Percentiles rank a stretch among this genome's conserved stretches.
phyloP scores from a whole-genome alignment of 208 protist species.

The Acanthamoeba lugdunensis region DNA sequence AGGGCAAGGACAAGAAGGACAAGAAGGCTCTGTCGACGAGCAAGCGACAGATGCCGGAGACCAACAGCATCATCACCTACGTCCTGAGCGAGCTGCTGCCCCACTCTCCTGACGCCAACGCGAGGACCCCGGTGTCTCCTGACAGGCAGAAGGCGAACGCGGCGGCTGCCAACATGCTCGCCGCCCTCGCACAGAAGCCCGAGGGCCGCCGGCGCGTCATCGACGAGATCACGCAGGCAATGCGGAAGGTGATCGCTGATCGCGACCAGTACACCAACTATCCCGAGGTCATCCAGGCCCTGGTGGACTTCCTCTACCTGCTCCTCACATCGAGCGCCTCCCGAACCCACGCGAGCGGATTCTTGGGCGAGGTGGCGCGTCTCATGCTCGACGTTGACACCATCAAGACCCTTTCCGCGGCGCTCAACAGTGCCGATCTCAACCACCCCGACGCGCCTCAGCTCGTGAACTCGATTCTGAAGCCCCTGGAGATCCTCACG shows the following conservation, averaged over 20 bases:
- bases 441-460: slow-evolving; percentile 63
- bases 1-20: slow-evolving; percentile 63
- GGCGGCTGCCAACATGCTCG: slow-evolving; percentile 42
- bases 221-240: slow-evolving; percentile 54
- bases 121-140: background rate
- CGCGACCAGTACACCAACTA: slow-evolving; percentile 28
- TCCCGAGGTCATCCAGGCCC: slow-evolving; percentile 59
- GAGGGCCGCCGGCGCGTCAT: slow-evolving; percentile 51
- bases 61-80: slow-evolving; percentile 66
- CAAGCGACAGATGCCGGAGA: background rate
- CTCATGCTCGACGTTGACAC: slow-evolving; percentile 63
- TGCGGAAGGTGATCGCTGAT: slow-evolving; percentile 35
- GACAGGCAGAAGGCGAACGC: background rate
- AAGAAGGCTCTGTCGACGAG: slow-evolving; percentile 14
- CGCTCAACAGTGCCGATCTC: slow-evolving; percentile 55
- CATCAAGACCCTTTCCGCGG: slow-evolving; percentile 59
- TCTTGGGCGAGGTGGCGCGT: slow-evolving; percentile 49
- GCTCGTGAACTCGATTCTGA: slow-evolving; percentile 57
- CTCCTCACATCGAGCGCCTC: slow-evolving; percentile 60
- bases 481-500: slow-evolving; percentile 66
- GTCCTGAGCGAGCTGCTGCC: slow-evolving; percentile 54
- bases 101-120: background rate
- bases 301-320: slow-evolving; percentile 66
- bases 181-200: slow-evolving; percentile 57
- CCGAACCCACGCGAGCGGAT: slow-evolving; percentile 32